phyloP scores from a whole-genome alignment of 1,139 yeast genomes.

The Kurtzmaniella quercitrusa region DNA sequence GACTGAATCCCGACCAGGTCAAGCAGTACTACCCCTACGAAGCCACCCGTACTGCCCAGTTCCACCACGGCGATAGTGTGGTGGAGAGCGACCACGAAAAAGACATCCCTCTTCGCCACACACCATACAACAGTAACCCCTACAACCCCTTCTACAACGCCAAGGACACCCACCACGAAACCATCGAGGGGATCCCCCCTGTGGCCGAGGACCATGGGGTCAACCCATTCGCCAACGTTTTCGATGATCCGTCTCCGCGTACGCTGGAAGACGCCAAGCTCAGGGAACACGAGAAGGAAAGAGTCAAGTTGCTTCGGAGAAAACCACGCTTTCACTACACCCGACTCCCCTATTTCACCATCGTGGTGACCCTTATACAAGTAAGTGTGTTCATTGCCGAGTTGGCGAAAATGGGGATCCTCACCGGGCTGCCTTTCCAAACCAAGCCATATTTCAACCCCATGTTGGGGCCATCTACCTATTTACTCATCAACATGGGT shows the following conservation, averaged over 20 bases:
- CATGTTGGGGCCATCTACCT: constrained; percentile 77
- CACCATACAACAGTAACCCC: background rate
- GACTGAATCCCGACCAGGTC: background rate
- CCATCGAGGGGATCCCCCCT: background rate
- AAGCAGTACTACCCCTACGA: background rate
- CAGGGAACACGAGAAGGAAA: constrained; percentile 21
- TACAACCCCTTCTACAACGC: background rate
- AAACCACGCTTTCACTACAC: constrained; percentile 43
- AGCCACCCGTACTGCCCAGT: constrained; percentile 1
- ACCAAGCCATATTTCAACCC: constrained; percentile 74
- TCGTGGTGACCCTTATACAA: constrained; percentile 47
- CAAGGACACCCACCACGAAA: background rate
- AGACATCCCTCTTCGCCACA: background rate
- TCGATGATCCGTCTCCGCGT: constrained; percentile 2
- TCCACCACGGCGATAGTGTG: background rate
- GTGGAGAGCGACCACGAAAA: background rate
- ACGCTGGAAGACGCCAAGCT: constrained; percentile 12
- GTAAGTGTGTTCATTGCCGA: constrained; percentile 65
- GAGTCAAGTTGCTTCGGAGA: constrained; percentile 22
- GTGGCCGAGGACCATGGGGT: background rate
- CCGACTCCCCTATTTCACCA: constrained; percentile 44
- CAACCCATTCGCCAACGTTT: background rate
- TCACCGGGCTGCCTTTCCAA: constrained; percentile 67
- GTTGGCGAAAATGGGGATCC: constrained; percentile 50
- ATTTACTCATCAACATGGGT: constrained; percentile 64